Conservation (phyloP, 768 basidiomycete species). For the Infundibulicybe gibba region DNA sequence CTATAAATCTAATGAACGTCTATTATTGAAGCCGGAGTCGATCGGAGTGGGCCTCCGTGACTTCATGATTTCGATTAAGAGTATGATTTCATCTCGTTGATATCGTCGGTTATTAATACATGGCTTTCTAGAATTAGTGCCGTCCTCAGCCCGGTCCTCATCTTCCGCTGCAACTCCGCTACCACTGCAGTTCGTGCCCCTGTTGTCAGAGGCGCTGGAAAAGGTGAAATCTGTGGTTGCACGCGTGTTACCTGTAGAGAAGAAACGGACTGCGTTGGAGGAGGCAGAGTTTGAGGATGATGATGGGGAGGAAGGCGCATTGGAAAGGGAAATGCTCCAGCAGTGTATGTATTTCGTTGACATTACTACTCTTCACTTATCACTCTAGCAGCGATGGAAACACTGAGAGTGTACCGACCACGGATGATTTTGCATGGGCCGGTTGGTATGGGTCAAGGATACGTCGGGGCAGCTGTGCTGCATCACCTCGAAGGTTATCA, state of each 20-base stretch:
- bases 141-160: conserved; percentile 90
- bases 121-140: conserved; percentile 70
- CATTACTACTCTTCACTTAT: conserved; percentile 5
- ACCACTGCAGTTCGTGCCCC: conserved; percentile 78
- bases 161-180: conserved; percentile 83
- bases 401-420: conserved; percentile 85
- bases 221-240: conserved; percentile 69
- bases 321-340: conserved; percentile 85
- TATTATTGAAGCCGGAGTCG: conserved; percentile 80
- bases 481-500: conserved; percentile 97
- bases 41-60: conserved; percentile 85
- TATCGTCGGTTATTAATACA: not conserved
- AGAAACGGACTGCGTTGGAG: conserved; percentile 81
- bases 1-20: conserved; percentile 85
- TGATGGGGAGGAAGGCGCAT: conserved; percentile 70
- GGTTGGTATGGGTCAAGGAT: conserved; percentile 87
- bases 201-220: conserved; percentile 68
- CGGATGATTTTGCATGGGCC: conserved; percentile 80
- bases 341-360: conserved; percentile 54
- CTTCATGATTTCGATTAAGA: conserved; percentile 97
- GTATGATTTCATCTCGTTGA: conserved; percentile 41
- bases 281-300: conserved; percentile 93
- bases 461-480: conserved; percentile 85
- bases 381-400: conserved; percentile 74
- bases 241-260: conserved; percentile 74